Conservation (phyloP, 2,329 filamentous ascomycete species). For the Mariannaea sp. region DNA sequence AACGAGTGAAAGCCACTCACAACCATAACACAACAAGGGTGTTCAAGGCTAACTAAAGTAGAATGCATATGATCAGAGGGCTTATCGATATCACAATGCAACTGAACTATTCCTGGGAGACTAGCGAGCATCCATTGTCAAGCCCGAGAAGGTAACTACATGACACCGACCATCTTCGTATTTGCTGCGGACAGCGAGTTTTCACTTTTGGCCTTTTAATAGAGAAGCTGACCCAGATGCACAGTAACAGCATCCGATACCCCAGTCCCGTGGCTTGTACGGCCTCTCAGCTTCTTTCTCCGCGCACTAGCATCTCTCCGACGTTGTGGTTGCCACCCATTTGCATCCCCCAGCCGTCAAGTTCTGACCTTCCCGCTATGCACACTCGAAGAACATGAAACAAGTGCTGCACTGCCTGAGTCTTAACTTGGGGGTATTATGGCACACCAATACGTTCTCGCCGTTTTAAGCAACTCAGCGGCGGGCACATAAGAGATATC, state of each 20-base stretch:
- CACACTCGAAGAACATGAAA: conserved; percentile 12
- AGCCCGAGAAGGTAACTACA: too few species aligned
- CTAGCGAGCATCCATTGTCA: too few species aligned
- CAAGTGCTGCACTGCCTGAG: conserved; percentile 12
- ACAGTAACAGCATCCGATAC: conserved; percentile 11
- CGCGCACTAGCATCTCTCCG: neutral
- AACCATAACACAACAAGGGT: too few species aligned
- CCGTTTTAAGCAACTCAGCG: neutral
- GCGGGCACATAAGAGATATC: neutral
- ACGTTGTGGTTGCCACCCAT: conserved; percentile 16
- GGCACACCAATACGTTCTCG: conserved; percentile 2
- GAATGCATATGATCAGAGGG: too few species aligned
- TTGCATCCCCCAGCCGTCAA: neutral
- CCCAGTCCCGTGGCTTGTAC: conserved; percentile 10
- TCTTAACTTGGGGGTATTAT: conserved; percentile 11
- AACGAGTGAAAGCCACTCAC: too few species aligned
- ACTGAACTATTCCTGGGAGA: too few species aligned
- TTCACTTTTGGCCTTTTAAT: too few species aligned
- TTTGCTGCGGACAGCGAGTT: too few species aligned
- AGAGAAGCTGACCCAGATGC: neutral
- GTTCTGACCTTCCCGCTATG: neutral
- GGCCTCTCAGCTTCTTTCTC: conserved; percentile 3
- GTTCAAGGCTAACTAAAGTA: too few species aligned
- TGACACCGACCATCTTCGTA: too few species aligned
- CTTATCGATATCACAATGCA: too few species aligned